These are phyloP conservation scores for Musa balbisiana DNA, from an alignment of 202 grass and related monocot species.

Conservation along the genomic window DNA sequence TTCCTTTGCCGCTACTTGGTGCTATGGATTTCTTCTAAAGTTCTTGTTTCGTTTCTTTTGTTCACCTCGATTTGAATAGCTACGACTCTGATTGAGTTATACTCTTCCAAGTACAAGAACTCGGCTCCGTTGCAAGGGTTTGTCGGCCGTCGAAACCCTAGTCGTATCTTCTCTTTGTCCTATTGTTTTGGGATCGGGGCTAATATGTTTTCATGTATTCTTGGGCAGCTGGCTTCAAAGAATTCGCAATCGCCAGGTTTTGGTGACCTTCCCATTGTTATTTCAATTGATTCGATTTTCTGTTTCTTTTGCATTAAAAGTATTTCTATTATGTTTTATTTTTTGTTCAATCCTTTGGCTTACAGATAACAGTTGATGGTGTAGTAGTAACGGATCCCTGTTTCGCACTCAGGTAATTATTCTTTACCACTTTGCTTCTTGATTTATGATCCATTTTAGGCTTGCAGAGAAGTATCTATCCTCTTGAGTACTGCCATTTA, in stretches of 20 bases:
- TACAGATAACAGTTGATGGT: constrained; percentile 59
- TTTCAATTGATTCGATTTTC: too few species aligned
- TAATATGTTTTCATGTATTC: constrained; percentile 7
- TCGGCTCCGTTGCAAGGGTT: constrained; percentile 49
- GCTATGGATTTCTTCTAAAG: neutral
- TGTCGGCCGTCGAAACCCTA: neutral
- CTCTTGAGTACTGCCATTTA: too few species aligned
- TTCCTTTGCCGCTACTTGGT: neutral
- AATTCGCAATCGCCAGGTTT: constrained; percentile 74
- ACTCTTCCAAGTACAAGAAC: constrained; percentile 51
- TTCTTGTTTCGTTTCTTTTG: neutral
- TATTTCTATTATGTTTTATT: too few species aligned
- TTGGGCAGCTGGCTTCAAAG: constrained; percentile 69
- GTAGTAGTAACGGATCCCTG: constrained; percentile 48
- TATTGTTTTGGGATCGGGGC: constrained; percentile 17
- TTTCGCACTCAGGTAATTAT: constrained; percentile 43
- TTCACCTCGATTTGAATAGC: neutral
- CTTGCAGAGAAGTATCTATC: too few species aligned
- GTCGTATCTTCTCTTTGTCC: neutral
- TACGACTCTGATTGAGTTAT: constrained; percentile 1
- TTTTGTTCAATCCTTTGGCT: too few species aligned
- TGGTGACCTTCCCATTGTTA: neutral
- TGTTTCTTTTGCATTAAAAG: too few species aligned
- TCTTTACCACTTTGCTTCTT: neutral
- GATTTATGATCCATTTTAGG: too few species aligned